These are phyloP conservation scores for Jatropha podagrica DNA, from an alignment of 441 rosid species.

Conservation along the genomic window DNA sequence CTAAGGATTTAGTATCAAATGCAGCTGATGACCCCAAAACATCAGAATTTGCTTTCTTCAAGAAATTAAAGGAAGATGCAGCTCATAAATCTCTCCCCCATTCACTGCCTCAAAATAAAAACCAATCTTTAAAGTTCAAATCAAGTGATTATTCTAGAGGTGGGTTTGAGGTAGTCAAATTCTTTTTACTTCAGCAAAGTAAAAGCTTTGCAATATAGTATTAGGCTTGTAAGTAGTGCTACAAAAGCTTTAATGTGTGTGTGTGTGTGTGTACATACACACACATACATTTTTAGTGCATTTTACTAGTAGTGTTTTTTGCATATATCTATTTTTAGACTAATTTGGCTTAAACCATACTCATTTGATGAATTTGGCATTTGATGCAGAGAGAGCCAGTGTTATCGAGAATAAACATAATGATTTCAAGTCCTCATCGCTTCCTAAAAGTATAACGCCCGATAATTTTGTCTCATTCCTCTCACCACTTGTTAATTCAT, in stretches of 20 bases:
- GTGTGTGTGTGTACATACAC: no score
- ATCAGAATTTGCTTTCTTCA: conserved; percentile 74
- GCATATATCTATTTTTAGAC: background rate
- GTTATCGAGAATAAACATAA: conserved; percentile 15
- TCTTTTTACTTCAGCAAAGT: background rate
- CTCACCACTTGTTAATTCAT: conserved; percentile 23
- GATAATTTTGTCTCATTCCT: conserved; percentile 14
- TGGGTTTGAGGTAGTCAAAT: conserved; percentile 11
- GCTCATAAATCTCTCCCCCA: conserved; percentile 26
- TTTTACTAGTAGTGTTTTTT: background rate
- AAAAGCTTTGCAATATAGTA: background rate
- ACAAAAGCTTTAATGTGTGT: no score
- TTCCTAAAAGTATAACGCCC: conserved; percentile 21
- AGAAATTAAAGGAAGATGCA: conserved; percentile 54
- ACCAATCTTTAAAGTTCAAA: conserved; percentile 23
- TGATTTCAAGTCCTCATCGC: conserved; percentile 32
- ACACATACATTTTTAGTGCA: background rate
- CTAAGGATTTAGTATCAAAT: conserved; percentile 2
- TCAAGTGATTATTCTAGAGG: conserved; percentile 33
- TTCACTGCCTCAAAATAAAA: conserved; percentile 20
- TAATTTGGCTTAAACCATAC: background rate
- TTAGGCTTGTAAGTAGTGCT: background rate
- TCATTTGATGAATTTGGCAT: conserved; percentile 23
- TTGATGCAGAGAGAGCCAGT: conserved; percentile 36
- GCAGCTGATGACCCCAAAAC: conserved; percentile 69